These are phyloP conservation scores for Trichosporon inkin DNA, from an alignment of 1,284 basidiomycete genomes.

Conservation along the genomic window DNA sequence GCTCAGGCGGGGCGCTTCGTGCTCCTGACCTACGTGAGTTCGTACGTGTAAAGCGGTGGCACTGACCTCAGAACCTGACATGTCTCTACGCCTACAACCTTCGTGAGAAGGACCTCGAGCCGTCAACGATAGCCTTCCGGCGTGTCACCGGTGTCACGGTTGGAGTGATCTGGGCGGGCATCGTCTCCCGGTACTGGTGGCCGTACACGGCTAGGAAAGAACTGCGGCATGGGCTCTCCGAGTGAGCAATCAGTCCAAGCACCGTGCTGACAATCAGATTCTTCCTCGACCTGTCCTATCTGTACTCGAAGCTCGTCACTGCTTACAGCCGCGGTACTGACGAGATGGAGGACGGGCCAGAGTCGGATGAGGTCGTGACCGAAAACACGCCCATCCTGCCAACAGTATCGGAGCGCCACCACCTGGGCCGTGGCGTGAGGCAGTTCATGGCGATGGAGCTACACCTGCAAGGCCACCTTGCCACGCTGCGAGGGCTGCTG, in stretches of 20 bases:
- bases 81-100: conserved; percentile 87
- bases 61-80: conserved; percentile 71
- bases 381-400: not conserved
- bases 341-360: not conserved
- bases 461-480: conserved; percentile 83
- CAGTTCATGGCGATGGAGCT: conserved; percentile 56
- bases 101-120: conserved; percentile 65
- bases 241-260: conserved; percentile 56
- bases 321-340: conserved; percentile 36
- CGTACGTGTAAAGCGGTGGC: not conserved
- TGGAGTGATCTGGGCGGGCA: conserved; percentile 82
- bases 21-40: conserved; percentile 59
- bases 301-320: conserved; percentile 49
- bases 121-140: conserved; percentile 67
- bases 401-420: conserved; percentile 22
- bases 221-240: conserved; percentile 74
- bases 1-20: conserved; percentile 79
- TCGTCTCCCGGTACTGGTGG: conserved; percentile 90
- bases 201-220: conserved; percentile 87
- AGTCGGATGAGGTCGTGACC: not conserved
- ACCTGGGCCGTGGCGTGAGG: conserved; percentile 26
- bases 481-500: conserved; percentile 73
- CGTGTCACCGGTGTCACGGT: conserved; percentile 76
- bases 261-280: conserved; percentile 33
- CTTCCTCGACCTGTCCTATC: conserved; percentile 50